Percentiles rank a stretch among this genome's conserved stretches.
Conservation (phyloP, 331 rosid genomes). For the Stylosanthes scabra region DNA sequence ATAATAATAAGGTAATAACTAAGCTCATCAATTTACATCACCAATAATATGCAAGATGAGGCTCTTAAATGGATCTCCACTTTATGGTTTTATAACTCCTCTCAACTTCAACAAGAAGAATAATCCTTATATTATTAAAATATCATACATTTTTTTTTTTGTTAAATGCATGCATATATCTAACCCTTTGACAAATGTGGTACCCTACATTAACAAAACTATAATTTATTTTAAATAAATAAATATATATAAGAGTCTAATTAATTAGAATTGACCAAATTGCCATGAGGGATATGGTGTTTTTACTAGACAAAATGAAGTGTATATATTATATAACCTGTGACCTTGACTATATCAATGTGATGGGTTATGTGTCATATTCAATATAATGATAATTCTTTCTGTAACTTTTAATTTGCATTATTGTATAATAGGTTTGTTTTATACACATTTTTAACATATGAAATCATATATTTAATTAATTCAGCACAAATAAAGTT, state of each 20-base stretch:
- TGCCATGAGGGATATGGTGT: slow-evolving; percentile 21
- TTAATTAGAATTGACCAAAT: slow-evolving; percentile 29
- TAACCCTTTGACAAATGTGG: slow-evolving; percentile 79
- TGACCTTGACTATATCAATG: slow-evolving; percentile 51
- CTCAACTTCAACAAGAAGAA: slow-evolving; percentile 53
- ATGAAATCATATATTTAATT: too few relatives aligned
- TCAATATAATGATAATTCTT: slow-evolving; percentile 10
- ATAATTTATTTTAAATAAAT: slow-evolving; percentile 21
- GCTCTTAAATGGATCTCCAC: slow-evolving; percentile 52
- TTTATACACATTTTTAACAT: too few relatives aligned
- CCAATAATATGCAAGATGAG: slow-evolving; percentile 46
- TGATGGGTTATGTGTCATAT: slow-evolving; percentile 33
- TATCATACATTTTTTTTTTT: slow-evolving; percentile 27
- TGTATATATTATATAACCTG: not conserved
- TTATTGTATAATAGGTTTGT: too few relatives aligned
- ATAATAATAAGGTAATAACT: too few relatives aligned
- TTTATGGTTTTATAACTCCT: slow-evolving; percentile 44
- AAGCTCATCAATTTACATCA: too few relatives aligned
- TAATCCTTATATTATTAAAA: slow-evolving; percentile 28
- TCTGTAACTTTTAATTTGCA: too few relatives aligned
- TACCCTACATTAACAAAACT: not conserved
- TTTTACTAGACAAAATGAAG: slow-evolving; percentile 33
- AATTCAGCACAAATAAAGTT: too few relatives aligned
- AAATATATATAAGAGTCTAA: not conserved
- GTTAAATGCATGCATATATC: slow-evolving; percentile 47